These are phyloP conservation scores for Cetradonia linearis DNA, from an alignment of 495 filamentous ascomycete genomes.

Conservation along the genomic window DNA sequence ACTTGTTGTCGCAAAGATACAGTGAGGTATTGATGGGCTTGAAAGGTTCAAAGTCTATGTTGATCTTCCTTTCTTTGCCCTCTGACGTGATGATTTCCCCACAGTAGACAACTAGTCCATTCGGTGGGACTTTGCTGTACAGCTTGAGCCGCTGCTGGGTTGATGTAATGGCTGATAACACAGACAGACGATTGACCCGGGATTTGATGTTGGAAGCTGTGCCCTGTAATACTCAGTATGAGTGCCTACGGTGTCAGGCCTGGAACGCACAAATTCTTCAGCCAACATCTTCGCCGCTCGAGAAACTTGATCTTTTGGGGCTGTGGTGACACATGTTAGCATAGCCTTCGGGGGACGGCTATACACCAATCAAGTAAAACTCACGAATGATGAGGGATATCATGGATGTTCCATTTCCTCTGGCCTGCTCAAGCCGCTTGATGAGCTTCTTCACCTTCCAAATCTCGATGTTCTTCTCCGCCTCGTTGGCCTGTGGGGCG, in stretches of 20 bases:
- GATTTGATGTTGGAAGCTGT: conserved; percentile 99
- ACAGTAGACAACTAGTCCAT: conserved; percentile 96
- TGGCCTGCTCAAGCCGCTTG: conserved; percentile 83
- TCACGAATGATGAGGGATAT: conserved; percentile 96
- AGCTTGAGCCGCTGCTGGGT: conserved; percentile 98
- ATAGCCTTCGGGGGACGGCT: conserved; percentile 3
- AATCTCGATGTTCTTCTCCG: conserved; percentile 89
- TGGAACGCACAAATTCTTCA: conserved; percentile 85
- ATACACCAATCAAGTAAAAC: conserved; percentile 27
- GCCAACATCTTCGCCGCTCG: conserved; percentile 98
- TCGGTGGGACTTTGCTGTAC: conserved; percentile 95
- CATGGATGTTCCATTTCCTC: conserved; percentile 96
- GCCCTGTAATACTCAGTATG: conserved; percentile 47
- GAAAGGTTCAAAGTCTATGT: conserved; percentile 99
- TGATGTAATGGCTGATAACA: conserved; percentile 94
- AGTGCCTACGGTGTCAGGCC: neutral
- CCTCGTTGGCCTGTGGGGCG: conserved; percentile 77
- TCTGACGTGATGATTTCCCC: conserved; percentile 99
- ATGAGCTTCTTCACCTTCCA: conserved; percentile 96
- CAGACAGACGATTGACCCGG: conserved; percentile 94
- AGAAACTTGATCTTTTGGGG: conserved; percentile 96
- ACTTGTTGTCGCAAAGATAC: conserved; percentile 99
- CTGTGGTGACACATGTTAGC: conserved; percentile 35
- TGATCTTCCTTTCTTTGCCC: conserved; percentile 98
- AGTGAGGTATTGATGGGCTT: conserved; percentile 99